Evolutionary conservation across 331 rosid genomes (phyloP).

Genomic region (Arachis monticola): DNA sequence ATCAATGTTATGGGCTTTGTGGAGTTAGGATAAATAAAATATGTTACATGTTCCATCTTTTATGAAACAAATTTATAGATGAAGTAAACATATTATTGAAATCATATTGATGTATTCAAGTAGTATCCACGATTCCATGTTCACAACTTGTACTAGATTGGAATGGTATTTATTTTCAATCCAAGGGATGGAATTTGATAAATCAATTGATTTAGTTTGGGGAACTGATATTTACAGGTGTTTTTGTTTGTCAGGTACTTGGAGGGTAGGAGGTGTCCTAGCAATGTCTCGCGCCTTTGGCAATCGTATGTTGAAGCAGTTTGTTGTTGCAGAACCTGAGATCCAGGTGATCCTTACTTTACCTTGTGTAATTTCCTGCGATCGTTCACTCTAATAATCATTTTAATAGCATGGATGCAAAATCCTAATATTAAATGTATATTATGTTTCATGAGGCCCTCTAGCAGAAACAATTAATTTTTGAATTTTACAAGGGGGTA

Average conservation of each 20-base stretch:
- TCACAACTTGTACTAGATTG: constrained; percentile 16
- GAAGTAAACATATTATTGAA: constrained; percentile 10
- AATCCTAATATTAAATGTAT: constrained; percentile 4
- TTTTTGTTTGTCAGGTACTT: constrained; percentile 71
- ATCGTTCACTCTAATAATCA: neutral
- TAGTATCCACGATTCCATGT: neutral
- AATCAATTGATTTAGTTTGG: constrained; percentile 25
- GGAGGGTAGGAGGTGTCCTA: constrained; percentile 99
- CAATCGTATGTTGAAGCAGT: constrained; percentile 95
- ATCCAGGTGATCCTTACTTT: constrained; percentile 71
- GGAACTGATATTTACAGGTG: constrained; percentile 23
- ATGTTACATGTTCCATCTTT: constrained; percentile 28
- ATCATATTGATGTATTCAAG: constrained; percentile 15
- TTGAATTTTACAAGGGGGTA: neutral
- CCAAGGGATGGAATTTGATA: constrained; percentile 37
- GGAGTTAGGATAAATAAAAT: neutral
- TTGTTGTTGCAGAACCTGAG: constrained; percentile 97
- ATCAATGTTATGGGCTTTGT: neutral
- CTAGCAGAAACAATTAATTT: neutral
- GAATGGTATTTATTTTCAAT: constrained; percentile 20
- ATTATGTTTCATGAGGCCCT: constrained; percentile 1
- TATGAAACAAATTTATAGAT: constrained; percentile 8
- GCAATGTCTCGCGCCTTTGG: constrained; percentile 99
- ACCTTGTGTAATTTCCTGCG: constrained; percentile 10
- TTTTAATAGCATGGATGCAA: constrained; percentile 14